phyloP scores from a whole-genome alignment of 2,329 filamentous ascomycete species.

The Aureobasidium sp. region DNA sequence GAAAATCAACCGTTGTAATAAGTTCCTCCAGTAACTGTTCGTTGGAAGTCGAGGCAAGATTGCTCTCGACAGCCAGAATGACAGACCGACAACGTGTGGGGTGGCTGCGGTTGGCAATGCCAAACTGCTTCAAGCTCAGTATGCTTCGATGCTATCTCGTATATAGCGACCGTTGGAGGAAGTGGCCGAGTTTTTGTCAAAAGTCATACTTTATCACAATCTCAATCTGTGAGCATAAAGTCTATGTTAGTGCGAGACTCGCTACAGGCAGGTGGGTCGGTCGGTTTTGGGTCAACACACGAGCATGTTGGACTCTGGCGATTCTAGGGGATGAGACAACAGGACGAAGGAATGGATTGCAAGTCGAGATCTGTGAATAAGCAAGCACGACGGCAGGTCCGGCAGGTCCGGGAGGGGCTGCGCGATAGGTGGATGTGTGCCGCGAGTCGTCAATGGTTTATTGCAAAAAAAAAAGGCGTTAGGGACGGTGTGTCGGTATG shows the following conservation, averaged over 20 bases:
- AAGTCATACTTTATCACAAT: constrained; percentile 1
- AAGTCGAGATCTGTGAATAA: background rate
- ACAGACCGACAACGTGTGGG: background rate
- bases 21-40: constrained; percentile 4
- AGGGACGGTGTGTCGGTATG: background rate
- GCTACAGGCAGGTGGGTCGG: background rate
- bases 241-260: background rate
- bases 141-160: constrained; percentile 2
- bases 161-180: background rate
- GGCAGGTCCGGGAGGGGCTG: background rate
- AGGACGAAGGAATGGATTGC: background rate
- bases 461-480: background rate
- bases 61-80: background rate
- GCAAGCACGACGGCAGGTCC: background rate
- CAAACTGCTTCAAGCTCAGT: constrained; percentile 10
- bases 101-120: constrained; percentile 6
- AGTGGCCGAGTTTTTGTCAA: background rate
- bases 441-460: background rate
- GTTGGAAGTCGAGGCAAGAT: background rate
- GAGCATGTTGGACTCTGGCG: background rate
- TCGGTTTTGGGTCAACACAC: background rate
- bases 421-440: background rate
- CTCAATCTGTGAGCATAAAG: background rate
- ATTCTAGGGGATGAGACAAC: constrained; percentile 10
- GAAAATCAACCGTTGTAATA: constrained; percentile 13